A percentile compares a stretch with the other conserved stretches of the same genome.
Evolutionary conservation across 2,329 filamentous ascomycete species (phyloP).

Genomic region (Claviceps spartinae): DNA sequence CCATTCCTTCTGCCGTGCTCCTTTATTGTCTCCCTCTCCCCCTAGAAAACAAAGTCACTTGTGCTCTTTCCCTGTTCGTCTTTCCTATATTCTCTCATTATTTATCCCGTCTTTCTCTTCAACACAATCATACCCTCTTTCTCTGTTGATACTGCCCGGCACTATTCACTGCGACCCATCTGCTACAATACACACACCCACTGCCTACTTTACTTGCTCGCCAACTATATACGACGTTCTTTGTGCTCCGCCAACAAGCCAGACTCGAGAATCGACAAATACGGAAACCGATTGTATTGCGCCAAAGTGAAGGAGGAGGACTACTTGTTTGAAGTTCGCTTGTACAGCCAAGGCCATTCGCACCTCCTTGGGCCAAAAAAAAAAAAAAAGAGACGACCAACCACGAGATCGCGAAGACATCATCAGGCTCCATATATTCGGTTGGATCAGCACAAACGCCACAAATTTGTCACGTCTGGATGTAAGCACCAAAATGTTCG

Average conservation of each 20-base stretch:
- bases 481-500: slow-evolving; percentile 1
- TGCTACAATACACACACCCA: neutral
- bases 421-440: neutral
- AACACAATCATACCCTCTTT: slow-evolving; percentile 1
- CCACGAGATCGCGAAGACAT: neutral
- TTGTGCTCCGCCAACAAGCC: neutral
- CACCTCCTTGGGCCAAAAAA: neutral
- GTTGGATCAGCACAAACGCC: neutral
- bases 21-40: neutral
- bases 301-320: neutral
- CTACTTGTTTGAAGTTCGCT: neutral
- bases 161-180: neutral
- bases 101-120: neutral
- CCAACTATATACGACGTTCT: neutral
- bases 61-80: slow-evolving; percentile 2
- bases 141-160: neutral
- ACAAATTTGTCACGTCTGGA: neutral
- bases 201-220: neutral
- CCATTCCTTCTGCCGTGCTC: slow-evolving; percentile 3
- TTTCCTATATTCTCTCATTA: neutral
- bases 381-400: neutral
- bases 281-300: neutral
- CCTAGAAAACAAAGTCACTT: neutral
- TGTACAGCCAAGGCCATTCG: neutral
- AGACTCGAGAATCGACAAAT: neutral